phyloP scores from a whole-genome alignment of 495 filamentous ascomycete genomes.

The Neurospora intermedia region DNA sequence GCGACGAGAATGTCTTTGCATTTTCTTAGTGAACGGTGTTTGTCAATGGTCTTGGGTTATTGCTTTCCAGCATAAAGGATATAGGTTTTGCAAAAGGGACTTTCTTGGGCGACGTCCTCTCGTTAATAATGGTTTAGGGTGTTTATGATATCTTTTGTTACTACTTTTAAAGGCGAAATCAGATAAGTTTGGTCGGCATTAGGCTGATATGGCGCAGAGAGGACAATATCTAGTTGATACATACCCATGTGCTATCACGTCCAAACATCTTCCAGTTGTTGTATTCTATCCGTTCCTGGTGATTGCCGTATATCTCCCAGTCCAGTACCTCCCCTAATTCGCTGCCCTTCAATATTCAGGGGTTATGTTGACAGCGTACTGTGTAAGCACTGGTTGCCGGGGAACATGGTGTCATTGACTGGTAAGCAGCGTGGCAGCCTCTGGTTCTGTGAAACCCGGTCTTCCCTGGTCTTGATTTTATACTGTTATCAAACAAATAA shows the following conservation, averaged over 20 bases:
- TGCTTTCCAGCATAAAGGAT: neutral
- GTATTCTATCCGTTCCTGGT: neutral
- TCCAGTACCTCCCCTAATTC: neutral
- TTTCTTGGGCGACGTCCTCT: neutral
- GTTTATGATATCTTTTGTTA: neutral
- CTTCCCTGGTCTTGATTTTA: neutral
- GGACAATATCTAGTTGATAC: neutral
- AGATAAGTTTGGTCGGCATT: neutral
- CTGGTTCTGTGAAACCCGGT: neutral
- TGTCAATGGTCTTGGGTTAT: conserved; percentile 1
- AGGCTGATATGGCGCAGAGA: neutral
- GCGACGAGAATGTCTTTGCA: neutral
- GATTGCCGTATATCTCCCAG: neutral
- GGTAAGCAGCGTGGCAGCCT: neutral
- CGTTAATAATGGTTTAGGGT: neutral
- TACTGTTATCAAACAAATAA: neutral
- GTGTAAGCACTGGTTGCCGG: neutral
- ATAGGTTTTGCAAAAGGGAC: neutral
- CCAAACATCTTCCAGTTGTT: neutral
- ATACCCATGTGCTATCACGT: neutral
- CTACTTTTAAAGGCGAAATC: neutral
- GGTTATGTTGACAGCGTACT: neutral
- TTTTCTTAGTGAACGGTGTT: neutral
- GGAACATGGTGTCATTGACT: neutral
- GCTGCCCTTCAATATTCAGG: neutral